Base-by-base conservation (phyloP, 352 stramenopile species). In the Pythium phragmitis region DNA sequence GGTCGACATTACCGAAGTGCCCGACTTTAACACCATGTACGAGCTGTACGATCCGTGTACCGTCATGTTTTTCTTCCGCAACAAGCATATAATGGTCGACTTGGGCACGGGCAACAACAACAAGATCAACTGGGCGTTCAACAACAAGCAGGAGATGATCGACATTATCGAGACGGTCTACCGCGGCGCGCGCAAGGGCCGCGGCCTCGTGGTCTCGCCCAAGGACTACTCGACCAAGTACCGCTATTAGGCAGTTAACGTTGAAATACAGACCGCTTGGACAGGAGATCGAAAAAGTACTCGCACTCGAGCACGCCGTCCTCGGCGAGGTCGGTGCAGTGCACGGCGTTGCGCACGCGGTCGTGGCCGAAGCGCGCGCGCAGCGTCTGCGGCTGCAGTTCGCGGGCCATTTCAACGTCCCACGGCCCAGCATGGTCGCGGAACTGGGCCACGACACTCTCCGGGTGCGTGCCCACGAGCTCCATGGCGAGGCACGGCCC, bases 11-110 rank as follows among this genome's bases (percentile, higher is more conserved):
- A 93, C 85, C 17, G 85, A 97, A 52, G 98, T 99, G 51, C 97
- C 97, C 8, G 98, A 99, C 71, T 99, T 99, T 72, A 99, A 99
- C 76, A 94, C 92, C 59, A 99, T 99, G 98, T 99, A 99, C 80
- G 97, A 99, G 82, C 87, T 99, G 9, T 99, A 99, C 76, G 97
- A 99, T 74, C 92, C 93, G 23, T 99, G 97, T 75, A 99, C 96
- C 7, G 96, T 98, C 68, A 99, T 99, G 98, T 99, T 99, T 74
- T 99, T 99, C 80, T 99, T 99, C 86, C 89, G 97, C 47, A 99
- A 99, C 82, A 99, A 99, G 79, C 98, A 99, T 77, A 99, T 99
- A 63, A 99, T 99, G 98, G 98, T 99, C 54, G 98, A 99, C 84
- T 73, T 99, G 30, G 98, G 98, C 53, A 99, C 98, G 45, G 98